Evolutionary conservation across 192 early-diverging fungal species (phyloP).

Genomic region (Cladochytrium replicatum): DNA sequence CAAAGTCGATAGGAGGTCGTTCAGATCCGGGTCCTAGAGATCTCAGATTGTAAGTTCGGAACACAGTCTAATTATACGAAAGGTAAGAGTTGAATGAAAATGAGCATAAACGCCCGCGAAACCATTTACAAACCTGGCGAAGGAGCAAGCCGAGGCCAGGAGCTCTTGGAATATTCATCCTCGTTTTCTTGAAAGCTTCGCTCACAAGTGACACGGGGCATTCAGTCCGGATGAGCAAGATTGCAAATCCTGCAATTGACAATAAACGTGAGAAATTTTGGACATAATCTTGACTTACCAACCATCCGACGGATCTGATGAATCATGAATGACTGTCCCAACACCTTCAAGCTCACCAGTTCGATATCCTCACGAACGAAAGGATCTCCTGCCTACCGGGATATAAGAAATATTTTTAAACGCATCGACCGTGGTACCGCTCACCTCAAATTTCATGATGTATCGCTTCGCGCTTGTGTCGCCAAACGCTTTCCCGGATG

Average conservation of each 20-base stretch:
- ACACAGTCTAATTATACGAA: too few species aligned
- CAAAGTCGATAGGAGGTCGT: too few species aligned
- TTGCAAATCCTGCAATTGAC: constrained; percentile 36
- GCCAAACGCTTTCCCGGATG: constrained; percentile 65
- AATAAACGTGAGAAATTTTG: too few species aligned
- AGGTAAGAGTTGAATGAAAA: too few species aligned
- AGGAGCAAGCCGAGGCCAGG: constrained; percentile 82
- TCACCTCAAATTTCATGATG: constrained; percentile 72
- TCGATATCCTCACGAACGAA: constrained; percentile 49
- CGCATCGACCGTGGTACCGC: constrained; percentile 23
- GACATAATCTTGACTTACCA: too few species aligned
- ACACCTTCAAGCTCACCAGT: constrained; percentile 87
- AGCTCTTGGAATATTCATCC: constrained; percentile 95
- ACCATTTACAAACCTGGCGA: too few species aligned
- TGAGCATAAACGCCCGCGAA: too few species aligned
- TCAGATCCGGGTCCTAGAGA: too few species aligned
- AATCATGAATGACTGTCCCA: constrained; percentile 96
- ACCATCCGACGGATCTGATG: constrained; percentile 99
- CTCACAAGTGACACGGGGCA: constrained; percentile 62
- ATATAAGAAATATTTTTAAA: constrained; percentile 1
- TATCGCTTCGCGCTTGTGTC: constrained; percentile 70
- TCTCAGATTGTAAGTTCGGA: too few species aligned
- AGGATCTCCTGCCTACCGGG: constrained; percentile 27
- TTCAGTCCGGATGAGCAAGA: constrained; percentile 66
- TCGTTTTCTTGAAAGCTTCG: constrained; percentile 47